A percentile compares a stretch with the other conserved stretches of the same genome.
phyloP scores from a whole-genome alignment of 768 basidiomycete species.

The Amanita molliuscula region DNA sequence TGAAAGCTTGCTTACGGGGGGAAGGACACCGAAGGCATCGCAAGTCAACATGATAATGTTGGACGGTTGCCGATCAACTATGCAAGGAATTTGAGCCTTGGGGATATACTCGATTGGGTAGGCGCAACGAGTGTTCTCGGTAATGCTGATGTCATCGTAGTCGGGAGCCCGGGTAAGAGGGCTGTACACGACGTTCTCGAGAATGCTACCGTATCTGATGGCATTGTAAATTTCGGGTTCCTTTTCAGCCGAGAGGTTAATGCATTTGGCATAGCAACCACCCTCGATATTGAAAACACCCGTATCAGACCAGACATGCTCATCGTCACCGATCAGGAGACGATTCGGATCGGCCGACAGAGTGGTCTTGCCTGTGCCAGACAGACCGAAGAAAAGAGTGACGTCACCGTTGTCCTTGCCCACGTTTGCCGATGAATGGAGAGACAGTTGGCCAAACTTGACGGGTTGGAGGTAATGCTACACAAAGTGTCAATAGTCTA shows the following conservation, averaged over 20 bases:
- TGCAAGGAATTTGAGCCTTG: slow-evolving; percentile 90
- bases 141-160: slow-evolving; percentile 94
- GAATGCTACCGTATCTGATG: slow-evolving; percentile 90
- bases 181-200: slow-evolving; percentile 98
- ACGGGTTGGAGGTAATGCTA: slow-evolving; percentile 97
- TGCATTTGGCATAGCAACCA: slow-evolving; percentile 97
- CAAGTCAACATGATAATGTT: slow-evolving; percentile 98
- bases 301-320: slow-evolving; percentile 98
- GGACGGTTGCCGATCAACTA: slow-evolving; percentile 77
- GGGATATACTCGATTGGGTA: slow-evolving; percentile 98
- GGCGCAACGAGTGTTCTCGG: slow-evolving; percentile 98
- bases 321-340: slow-evolving; percentile 94
- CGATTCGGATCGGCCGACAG: slow-evolving; percentile 94
- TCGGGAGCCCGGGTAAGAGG: slow-evolving; percentile 74
- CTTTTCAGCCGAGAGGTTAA: slow-evolving; percentile 94
- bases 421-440: slow-evolving; percentile 97
- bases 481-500: slow-evolving; percentile 3
- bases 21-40: slow-evolving; percentile 96
- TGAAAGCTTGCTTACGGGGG: slow-evolving; percentile 86
- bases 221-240: slow-evolving; percentile 97
- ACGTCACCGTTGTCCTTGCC: slow-evolving; percentile 85
- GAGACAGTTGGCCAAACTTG: slow-evolving; percentile 94
- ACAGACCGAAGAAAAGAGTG: slow-evolving; percentile 97
- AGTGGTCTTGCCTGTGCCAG: slow-evolving; percentile 98
- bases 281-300: slow-evolving; percentile 99